Evolutionary conservation across 345 rosid species (phyloP).

Genomic region (Raphanus sativus): DNA sequence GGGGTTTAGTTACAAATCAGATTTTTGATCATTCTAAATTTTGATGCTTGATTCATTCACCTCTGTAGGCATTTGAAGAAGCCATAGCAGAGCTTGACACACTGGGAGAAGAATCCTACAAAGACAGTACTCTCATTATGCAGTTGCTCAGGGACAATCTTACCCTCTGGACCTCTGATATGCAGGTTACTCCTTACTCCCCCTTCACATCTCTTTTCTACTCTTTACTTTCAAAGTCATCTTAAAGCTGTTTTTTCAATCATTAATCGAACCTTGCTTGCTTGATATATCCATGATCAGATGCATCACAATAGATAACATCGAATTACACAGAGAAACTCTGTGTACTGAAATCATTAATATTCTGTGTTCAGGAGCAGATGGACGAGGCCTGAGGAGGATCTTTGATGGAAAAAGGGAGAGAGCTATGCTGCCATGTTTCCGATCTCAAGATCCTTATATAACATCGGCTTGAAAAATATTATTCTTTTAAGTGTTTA

Average conservation of each 20-base stretch:
- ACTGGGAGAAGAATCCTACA: constrained; percentile 91
- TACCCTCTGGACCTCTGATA: constrained; percentile 97
- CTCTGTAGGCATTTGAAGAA: constrained; percentile 86
- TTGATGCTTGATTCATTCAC: not conserved
- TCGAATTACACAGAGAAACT: not conserved
- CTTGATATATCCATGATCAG: not conserved
- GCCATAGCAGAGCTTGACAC: constrained; percentile 96
- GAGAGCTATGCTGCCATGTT: constrained; percentile 11
- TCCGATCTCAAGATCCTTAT: constrained; percentile 15
- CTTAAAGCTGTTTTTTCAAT: not conserved
- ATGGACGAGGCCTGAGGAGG: constrained; percentile 42
- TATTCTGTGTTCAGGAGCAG: constrained; percentile 34
- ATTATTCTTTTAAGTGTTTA: constrained; percentile 23
- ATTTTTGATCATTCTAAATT: not conserved
- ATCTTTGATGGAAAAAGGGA: constrained; percentile 4
- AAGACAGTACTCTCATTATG: constrained; percentile 98
- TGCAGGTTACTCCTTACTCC: constrained; percentile 52
- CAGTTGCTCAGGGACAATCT: constrained; percentile 92
- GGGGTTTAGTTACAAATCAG: not conserved
- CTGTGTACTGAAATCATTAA: constrained; percentile 14
- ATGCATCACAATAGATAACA: constrained; percentile 1
- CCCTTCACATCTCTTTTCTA: not conserved
- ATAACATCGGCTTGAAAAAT: constrained; percentile 23
- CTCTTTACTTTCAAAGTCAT: not conserved
- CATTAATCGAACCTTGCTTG: not conserved